Evolutionary conservation across 2,329 filamentous ascomycete species (phyloP), one percentile per base, ranked within the genome.

Genomic region (Aspergillus spinulosporus): DNA sequence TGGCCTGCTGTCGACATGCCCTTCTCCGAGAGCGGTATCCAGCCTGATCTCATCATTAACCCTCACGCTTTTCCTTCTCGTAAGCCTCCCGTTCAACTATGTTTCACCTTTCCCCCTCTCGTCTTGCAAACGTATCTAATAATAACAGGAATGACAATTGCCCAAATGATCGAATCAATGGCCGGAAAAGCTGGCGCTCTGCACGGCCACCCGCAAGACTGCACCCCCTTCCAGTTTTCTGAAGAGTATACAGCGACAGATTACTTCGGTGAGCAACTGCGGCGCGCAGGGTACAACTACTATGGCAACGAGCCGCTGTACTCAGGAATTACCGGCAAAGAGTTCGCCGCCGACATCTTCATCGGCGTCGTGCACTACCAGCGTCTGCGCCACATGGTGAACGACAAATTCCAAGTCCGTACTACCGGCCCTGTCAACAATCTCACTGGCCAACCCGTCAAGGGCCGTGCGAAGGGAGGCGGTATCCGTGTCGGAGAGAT

Each of bases 401-500:
- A 97, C 83, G 94, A 99, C 77, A 99, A 99, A 77, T 99, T 90
- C 82, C 94, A 99, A 75, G 94, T 97, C 54, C 87, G 94, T 75
- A 97, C 94, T 2, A 97, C 94, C 0, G 94, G 94, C 54, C 92
- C 92, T 1, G 88, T 97, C 43, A 94, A 94, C 54, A 85, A 88
- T 26, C 85, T 94, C n/a, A 97, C 93, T 0, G 92, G 93, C 32
- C 94, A 99, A 73, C 94, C 94, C 40, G 94, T 99, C 81, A 97
- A 97, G 80, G 94, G 94, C 62, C 84, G 94, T 73, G 94, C 95
- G 73, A 90, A 93, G 76, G 94, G 93, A 70, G 94, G 94, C 78
- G 94, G 94, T 87, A 97, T 99, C 72, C 92, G 94, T 81, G 93
- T 99, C 31, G 94, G 94, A 76, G 94, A 99, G 76, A 99, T 99